A percentile compares a stretch with the other conserved stretches of the same genome.
Conservation (phyloP, 176 grass and related monocot genomes). For the Avena insularis region DNA sequence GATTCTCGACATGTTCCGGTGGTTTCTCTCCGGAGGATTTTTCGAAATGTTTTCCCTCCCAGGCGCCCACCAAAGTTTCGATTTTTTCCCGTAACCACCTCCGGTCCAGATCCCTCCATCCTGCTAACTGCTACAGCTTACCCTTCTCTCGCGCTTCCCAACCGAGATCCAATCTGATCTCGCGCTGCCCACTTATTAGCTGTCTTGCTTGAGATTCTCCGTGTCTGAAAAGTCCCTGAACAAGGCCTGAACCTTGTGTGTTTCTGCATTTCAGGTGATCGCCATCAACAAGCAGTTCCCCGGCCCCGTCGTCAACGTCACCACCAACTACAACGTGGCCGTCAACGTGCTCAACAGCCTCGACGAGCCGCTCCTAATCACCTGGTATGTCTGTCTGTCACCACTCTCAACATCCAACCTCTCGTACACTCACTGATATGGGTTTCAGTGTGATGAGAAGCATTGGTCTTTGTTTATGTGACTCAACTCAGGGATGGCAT, state of each 20-base stretch:
- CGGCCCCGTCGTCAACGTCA: conserved; percentile 23
- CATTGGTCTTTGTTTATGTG: neutral
- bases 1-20: no score
- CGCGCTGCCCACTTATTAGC: no score
- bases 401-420: neutral
- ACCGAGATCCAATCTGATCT: neutral
- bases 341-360: conserved; percentile 56
- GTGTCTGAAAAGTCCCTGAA: neutral
- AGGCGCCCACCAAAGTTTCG: neutral
- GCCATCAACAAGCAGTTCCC: conserved; percentile 26
- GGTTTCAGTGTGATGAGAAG: neutral
- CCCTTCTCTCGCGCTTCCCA: neutral
- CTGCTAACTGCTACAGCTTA: no score
- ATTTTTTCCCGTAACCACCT: neutral
- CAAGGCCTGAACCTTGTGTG: neutral
- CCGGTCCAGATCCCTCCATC: conserved; percentile 13
- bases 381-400: conserved; percentile 47
- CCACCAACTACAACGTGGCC: conserved; percentile 18
- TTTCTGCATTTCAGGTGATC: neutral
- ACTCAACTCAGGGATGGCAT: conserved; percentile 71
- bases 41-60: neutral
- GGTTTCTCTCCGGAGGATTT: neutral
- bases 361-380: conserved; percentile 86
- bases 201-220: neutral
- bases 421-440: no score